Evolutionary conservation across 1,284 basidiomycete genomes (phyloP), one percentile per base, ranked within the genome.

Genomic region (Chondrostereum purpureum): DNA sequence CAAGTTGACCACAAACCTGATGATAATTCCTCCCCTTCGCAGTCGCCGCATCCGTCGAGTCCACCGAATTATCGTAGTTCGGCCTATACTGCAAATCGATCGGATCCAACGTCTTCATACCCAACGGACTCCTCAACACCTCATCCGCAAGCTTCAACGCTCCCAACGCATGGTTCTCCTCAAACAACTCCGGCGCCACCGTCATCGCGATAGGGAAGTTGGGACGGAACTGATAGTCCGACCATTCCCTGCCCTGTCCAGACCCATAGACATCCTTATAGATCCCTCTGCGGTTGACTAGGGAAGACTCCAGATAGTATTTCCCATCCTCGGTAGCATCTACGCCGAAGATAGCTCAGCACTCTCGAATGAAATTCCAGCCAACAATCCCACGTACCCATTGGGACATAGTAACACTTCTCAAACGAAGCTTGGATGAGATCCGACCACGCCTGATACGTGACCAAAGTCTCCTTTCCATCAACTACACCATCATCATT

Each of bases 251-350:
- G 11, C 84, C 87, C 43, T 72, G 60, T 1, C 90, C 90, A 13
- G 93, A 92, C 27, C 92, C 92, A 55, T 88, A 90, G 4, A 98
- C 92, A 58, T 99, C 95, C 72, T 99, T 99, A 77, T 99, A 99
- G 62, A 98, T 95, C 3, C 95, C 95, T 40, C 95, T 78, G 18
- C 92, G 86, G 63, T 93, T 90, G 53, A 97, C 74, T 23, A 97
- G 67, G 21, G 60, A 70, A 1, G 88, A 54, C 58, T 92, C 74
- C 51, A 97, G 63, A 45, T 75, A 73, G 67, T 92, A 93, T 31
- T 80, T 68, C 5, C 58, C 52, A 59, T 99, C 94, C 18, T 91
- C 78, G 8, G 69, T 59, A 0, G 85, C 72, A 59, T 94, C 88
- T 79, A 45, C 21, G 27, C 23, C 49, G 31, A 37, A 24, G 33